Conservation (phyloP, 768 basidiomycete genomes). For the Galerina marginata region DNA sequence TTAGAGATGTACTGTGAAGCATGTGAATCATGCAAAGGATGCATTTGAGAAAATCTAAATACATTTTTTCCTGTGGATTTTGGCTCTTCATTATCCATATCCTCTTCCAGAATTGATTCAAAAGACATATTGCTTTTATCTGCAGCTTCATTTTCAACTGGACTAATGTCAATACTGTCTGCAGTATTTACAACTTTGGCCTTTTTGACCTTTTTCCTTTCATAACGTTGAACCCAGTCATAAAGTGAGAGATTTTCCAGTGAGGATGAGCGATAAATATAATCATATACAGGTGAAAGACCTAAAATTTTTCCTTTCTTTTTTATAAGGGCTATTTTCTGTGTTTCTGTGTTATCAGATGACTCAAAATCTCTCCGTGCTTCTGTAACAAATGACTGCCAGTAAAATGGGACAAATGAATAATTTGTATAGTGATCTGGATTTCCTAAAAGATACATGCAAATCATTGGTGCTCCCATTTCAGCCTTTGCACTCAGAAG, state of each 20-base stretch:
- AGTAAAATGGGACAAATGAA: slow-evolving; percentile 33
- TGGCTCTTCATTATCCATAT: too few relatives aligned
- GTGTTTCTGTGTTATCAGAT: background rate
- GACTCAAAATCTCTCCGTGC: slow-evolving; percentile 1
- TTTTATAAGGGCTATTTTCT: slow-evolving; percentile 22
- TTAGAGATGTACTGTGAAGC: background rate
- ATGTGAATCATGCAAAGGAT: slow-evolving; percentile 15
- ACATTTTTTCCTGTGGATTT: background rate
- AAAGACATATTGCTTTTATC: too few relatives aligned
- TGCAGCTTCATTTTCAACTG: too few relatives aligned
- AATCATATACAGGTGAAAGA: slow-evolving; percentile 25
- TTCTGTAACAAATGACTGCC: slow-evolving; percentile 22
- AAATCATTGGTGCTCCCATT: slow-evolving; percentile 38
- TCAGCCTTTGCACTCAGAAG: slow-evolving; percentile 32
- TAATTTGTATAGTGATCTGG: slow-evolving; percentile 40
- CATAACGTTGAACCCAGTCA: slow-evolving; percentile 27
- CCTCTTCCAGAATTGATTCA: too few relatives aligned
- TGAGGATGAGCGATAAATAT: slow-evolving; percentile 26
- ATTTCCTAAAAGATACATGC: slow-evolving; percentile 4
- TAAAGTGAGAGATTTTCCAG: slow-evolving; percentile 30
- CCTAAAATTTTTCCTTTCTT: slow-evolving; percentile 21
- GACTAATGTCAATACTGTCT: too few relatives aligned
- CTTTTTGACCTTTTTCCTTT: background rate
- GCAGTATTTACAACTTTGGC: too few relatives aligned
- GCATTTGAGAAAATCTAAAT: slow-evolving; percentile 8